Base-by-base conservation (phyloP, 2,329 filamentous ascomycete species). In the Colletotrichum endophyticum region DNA sequence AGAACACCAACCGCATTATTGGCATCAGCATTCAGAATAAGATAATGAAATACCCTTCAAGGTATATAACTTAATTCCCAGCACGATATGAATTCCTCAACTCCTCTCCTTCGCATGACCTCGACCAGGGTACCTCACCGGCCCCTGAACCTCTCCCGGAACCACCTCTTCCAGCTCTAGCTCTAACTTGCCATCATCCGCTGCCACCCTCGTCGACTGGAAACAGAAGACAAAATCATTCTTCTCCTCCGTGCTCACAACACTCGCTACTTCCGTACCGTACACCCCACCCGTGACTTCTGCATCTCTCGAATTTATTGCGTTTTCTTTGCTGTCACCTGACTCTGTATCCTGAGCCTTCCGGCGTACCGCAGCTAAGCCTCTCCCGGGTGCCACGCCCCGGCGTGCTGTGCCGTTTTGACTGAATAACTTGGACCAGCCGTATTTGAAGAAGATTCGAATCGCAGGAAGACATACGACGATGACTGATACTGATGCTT, bases 401-500 rank as follows among this genome's bases (percentile, higher is more conserved):
- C 2, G 62, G 34, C 19, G 2, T 11, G 6, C 44, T 13, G n/a
- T 53, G 44, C n/a, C n/a, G n/a, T 22, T 53, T 22, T 25, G 44
- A 53, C 77, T 61, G 57, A 74, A 68, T 4, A 76, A 25, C 12
- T 22, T 39, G 6, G 79, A 71, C 34, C 66, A 44, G 64, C 78
- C n/a, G 25, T 77, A 77, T 32, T 64, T 74, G 66, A 81, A 73
- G 39, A 85, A 77, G 6, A 82, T 79, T 56, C 85, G 82, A 25
- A 87, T 84, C 2, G 83, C 84, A 3, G 87, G 87, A 6, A 87
- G 80, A 59, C 84, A 87, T 36, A 83, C 83, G 25, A 87, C 84
- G 49, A 88, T 82, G 56, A 88, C 82, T 15, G 86, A 83, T 0
- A 85, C 81, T 4, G 86, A 83, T 12, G 87, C 81, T 78, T 88